A percentile compares a stretch with the other conserved stretches of the same genome.
Evolutionary conservation across 2,329 filamentous ascomycete species (phyloP).

Genomic region (Aspergillus sp.): DNA sequence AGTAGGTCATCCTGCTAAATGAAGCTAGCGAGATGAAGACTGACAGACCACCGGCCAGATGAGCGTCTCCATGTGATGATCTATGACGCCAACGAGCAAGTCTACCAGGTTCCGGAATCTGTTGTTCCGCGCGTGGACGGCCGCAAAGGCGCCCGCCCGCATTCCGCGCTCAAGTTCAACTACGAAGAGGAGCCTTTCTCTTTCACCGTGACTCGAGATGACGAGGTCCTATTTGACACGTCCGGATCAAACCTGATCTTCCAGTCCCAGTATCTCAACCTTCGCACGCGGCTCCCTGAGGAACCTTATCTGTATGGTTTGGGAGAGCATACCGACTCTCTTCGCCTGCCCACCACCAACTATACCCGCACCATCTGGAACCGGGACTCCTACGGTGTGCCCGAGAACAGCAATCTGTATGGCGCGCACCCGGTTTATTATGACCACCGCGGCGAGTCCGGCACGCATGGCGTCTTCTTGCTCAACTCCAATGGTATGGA

Average conservation of each 20-base stretch:
- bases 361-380: conserved; percentile 71
- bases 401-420: conserved; percentile 66
- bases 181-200: conserved; percentile 62
- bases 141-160: conserved; percentile 46
- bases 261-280: conserved; percentile 72
- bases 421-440: conserved; percentile 74
- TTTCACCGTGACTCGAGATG: conserved; percentile 55
- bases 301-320: conserved; percentile 74
- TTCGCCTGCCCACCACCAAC: conserved; percentile 66
- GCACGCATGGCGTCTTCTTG: conserved; percentile 65
- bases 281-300: conserved; percentile 68
- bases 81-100: conserved; percentile 65
- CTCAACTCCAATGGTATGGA: conserved; percentile 77
- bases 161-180: conserved; percentile 46
- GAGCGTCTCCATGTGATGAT: conserved; percentile 73
- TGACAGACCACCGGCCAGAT: conserved; percentile 42
- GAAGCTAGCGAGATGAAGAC: background rate
- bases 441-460: conserved; percentile 61
- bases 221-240: conserved; percentile 63
- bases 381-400: conserved; percentile 63
- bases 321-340: conserved; percentile 72
- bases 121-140: conserved; percentile 61
- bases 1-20: conserved; percentile 38
- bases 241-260: conserved; percentile 67
- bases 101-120: conserved; percentile 72